Conservation (phyloP, 2,329 filamentous ascomycete genomes). For the Diaporthe sp. region DNA sequence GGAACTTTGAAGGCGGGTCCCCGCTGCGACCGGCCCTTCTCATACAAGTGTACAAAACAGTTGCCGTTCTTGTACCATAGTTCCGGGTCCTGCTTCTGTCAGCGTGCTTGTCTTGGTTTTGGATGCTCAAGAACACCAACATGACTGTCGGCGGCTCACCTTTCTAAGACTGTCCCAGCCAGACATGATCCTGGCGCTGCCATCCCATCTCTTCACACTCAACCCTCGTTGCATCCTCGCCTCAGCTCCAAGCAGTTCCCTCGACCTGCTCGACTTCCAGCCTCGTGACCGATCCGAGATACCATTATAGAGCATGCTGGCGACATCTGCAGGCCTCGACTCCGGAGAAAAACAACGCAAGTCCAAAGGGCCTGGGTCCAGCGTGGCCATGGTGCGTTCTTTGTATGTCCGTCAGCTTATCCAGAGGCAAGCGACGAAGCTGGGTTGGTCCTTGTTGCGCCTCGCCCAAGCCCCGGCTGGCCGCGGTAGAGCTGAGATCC, state of each 20-base stretch:
- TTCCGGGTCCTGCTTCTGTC: constrained; percentile 72
- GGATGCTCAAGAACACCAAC: neutral
- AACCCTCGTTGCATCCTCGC: constrained; percentile 45
- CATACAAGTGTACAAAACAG: constrained; percentile 79
- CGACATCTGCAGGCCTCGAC: constrained; percentile 36
- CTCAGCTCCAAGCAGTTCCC: constrained; percentile 48
- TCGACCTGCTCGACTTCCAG: constrained; percentile 53
- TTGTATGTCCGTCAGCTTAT: constrained; percentile 35
- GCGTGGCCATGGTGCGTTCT: constrained; percentile 24
- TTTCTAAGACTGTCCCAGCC: constrained; percentile 64
- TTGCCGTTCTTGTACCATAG: constrained; percentile 78
- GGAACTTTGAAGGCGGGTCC: constrained; percentile 79
- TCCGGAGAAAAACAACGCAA: constrained; percentile 20
- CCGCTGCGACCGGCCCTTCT: constrained; percentile 72
- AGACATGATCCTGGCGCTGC: constrained; percentile 58
- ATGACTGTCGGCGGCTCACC: constrained; percentile 54
- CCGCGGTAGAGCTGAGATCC: constrained; percentile 30
- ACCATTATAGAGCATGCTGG: constrained; percentile 50
- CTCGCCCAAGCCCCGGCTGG: constrained; percentile 12
- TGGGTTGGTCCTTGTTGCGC: constrained; percentile 37
- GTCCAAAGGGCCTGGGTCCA: constrained; percentile 29
- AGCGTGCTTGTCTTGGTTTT: neutral
- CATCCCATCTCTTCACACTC: constrained; percentile 66
- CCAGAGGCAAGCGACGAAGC: constrained; percentile 13
- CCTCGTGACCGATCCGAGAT: constrained; percentile 51